Percentiles rank a stretch among this genome's conserved stretches.
Evolutionary conservation across 2,329 filamentous ascomycete species (phyloP).

Genomic region (Teratosphaeria epicoccoides): DNA sequence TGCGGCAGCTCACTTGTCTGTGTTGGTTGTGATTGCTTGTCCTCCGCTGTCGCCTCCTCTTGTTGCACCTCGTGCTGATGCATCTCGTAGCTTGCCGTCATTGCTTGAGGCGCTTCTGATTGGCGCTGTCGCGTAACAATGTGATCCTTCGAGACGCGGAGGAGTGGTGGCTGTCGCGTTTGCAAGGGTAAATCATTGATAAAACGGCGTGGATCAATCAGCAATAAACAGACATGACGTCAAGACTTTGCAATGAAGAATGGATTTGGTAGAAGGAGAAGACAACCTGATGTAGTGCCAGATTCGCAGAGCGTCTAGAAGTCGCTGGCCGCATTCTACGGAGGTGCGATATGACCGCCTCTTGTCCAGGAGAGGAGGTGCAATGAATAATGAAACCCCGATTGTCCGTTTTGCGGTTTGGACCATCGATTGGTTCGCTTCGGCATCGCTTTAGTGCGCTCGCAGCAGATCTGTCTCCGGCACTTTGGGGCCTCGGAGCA

Average conservation of each 20-base stretch:
- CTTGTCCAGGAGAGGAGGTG: background rate
- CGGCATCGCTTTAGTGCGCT: no score
- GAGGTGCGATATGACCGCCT: background rate
- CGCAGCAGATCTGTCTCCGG: background rate
- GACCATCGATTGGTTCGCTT: no score
- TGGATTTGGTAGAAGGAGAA: no score
- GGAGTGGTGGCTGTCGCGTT: background rate
- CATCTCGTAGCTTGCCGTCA: slow-evolving; percentile 4
- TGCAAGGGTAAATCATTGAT: background rate
- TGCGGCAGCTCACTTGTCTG: background rate
- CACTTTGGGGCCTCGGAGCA: background rate
- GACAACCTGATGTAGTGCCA: no score
- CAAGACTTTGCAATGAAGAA: background rate
- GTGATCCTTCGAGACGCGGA: slow-evolving; percentile 3
- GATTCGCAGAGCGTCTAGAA: no score
- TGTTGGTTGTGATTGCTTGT: background rate
- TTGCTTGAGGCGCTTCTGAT: slow-evolving; percentile 9
- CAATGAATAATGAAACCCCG: background rate
- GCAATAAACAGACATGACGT: background rate
- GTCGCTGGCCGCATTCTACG: no score
- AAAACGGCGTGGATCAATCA: no score
- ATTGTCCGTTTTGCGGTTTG: background rate
- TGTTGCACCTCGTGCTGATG: background rate
- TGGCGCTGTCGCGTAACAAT: slow-evolving; percentile 9
- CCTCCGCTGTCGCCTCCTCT: background rate